Evolutionary conservation across 768 basidiomycete genomes (phyloP).

Genomic region (Tephrocybe rancida): DNA sequence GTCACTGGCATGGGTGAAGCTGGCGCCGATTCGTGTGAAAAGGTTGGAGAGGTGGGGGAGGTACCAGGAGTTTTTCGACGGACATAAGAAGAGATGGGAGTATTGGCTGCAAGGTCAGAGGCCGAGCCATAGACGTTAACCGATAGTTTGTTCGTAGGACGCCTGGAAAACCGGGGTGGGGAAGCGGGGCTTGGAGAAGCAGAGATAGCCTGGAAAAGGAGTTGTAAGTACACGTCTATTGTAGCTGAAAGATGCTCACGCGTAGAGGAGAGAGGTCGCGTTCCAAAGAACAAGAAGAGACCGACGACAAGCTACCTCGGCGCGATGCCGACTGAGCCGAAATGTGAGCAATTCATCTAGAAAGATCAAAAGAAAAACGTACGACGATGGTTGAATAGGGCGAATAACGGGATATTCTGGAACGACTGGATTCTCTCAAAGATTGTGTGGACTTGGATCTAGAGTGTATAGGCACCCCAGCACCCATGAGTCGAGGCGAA

Average conservation of each 20-base stretch:
- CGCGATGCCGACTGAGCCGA: constrained; percentile 38
- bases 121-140: constrained; percentile 51
- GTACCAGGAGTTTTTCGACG: constrained; percentile 78
- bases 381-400: constrained; percentile 50
- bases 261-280: constrained; percentile 38
- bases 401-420: constrained; percentile 44
- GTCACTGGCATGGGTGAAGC: constrained; percentile 51
- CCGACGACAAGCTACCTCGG: constrained; percentile 50
- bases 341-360: constrained; percentile 1
- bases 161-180: constrained; percentile 44
- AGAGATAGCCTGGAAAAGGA: constrained; percentile 33
- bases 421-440: constrained; percentile 42
- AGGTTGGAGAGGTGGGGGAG: constrained; percentile 70
- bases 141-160: constrained; percentile 46
- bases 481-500: constrained; percentile 37
- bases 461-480: constrained; percentile 31
- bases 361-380: constrained; percentile 21
- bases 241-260: constrained; percentile 22
- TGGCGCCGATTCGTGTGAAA: constrained; percentile 46
- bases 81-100: constrained; percentile 79
- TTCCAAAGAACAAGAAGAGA: constrained; percentile 40
- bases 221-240: neutral
- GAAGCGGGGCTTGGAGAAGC: constrained; percentile 40
- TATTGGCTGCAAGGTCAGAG: constrained; percentile 59
- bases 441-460: constrained; percentile 49